A percentile compares a stretch with the other conserved stretches of the same genome.
Evolutionary conservation across 2,329 filamentous ascomycete genomes (phyloP).

Genomic region (Aaosphaeria arxii): DNA sequence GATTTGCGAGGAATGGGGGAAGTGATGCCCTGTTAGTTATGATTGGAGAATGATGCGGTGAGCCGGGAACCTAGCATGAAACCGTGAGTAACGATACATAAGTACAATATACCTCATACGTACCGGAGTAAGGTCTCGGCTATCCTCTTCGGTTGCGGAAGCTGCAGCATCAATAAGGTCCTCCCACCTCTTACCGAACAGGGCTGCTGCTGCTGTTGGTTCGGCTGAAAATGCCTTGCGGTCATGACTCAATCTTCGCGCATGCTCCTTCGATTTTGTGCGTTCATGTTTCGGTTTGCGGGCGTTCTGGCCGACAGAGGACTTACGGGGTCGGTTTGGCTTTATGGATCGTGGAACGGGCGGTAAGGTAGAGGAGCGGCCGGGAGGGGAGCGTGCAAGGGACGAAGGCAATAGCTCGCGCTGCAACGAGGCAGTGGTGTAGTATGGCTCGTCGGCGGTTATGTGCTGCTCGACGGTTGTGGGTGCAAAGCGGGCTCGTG

Average conservation of each 20-base stretch:
- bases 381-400: constrained; percentile 75
- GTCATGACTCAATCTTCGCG: constrained; percentile 69
- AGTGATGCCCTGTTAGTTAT: constrained; percentile 58
- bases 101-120: constrained; percentile 37
- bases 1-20: constrained; percentile 52
- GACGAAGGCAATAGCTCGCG: constrained; percentile 81
- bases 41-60: constrained; percentile 51
- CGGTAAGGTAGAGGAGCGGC: constrained; percentile 82
- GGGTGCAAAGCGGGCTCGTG: constrained; percentile 38
- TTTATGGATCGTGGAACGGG: constrained; percentile 74
- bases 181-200: constrained; percentile 88
- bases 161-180: constrained; percentile 93
- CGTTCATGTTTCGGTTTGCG: constrained; percentile 77
- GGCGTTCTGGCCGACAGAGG: constrained; percentile 77
- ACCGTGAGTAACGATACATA: background rate
- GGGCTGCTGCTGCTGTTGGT: constrained; percentile 68
- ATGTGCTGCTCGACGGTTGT: constrained; percentile 67
- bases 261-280: constrained; percentile 71
- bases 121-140: constrained; percentile 82
- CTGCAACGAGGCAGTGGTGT: constrained; percentile 55
- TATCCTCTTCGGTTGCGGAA: constrained; percentile 89
- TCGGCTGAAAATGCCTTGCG: constrained; percentile 86
- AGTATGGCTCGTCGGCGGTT: constrained; percentile 46
- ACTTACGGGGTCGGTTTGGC: constrained; percentile 73
- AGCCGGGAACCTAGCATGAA: constrained; percentile 43